Percentiles rank a stretch among this genome's conserved stretches.
Evolutionary conservation across 1,284 basidiomycete genomes (phyloP).

Genomic region (Papiliotrema terrestris): DNA sequence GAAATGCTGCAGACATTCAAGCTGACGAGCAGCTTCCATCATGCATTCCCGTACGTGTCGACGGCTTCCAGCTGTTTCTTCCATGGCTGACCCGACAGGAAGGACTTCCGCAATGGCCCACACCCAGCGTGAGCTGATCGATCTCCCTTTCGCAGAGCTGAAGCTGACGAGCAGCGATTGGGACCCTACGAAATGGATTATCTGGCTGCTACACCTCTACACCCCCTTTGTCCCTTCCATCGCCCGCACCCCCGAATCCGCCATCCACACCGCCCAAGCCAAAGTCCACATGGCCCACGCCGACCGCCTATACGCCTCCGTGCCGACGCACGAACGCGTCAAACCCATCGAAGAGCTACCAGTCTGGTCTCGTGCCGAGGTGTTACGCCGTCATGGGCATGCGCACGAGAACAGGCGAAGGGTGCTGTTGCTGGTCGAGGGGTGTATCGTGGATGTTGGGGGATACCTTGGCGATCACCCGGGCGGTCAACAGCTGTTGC

Average conservation of each 20-base stretch:
- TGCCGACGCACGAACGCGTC: conserved; percentile 17
- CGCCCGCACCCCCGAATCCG: conserved; percentile 56
- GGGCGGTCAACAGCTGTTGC: conserved; percentile 22
- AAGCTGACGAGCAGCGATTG: conserved; percentile 57
- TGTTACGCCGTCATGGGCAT: conserved; percentile 47
- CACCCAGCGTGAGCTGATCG: conserved; percentile 25
- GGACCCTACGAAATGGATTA: conserved; percentile 80
- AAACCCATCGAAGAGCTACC: conserved; percentile 27
- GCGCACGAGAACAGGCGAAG: conserved; percentile 48
- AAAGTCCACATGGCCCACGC: conserved; percentile 57
- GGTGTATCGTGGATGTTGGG: conserved; percentile 63
- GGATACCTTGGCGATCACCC: conserved; percentile 62
- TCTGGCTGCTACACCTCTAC: conserved; percentile 56
- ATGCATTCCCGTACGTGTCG: conserved; percentile 65
- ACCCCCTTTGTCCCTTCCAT: conserved; percentile 56
- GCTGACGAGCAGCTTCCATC: conserved; percentile 52
- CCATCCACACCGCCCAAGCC: conserved; percentile 58
- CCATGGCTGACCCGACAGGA: conserved; percentile 8
- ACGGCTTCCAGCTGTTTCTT: conserved; percentile 44
- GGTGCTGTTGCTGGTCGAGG: conserved; percentile 58
- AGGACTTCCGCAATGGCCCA: conserved; percentile 52
- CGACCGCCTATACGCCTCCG: conserved; percentile 25
- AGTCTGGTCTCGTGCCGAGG: conserved; percentile 26
- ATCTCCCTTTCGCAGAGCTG: background rate
- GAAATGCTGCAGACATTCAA: background rate